A percentile compares a stretch with the other conserved stretches of the same genome.
These are phyloP conservation scores for Thelephora ganbajun DNA, from an alignment of 768 basidiomycete species.

Conservation along the genomic window DNA sequence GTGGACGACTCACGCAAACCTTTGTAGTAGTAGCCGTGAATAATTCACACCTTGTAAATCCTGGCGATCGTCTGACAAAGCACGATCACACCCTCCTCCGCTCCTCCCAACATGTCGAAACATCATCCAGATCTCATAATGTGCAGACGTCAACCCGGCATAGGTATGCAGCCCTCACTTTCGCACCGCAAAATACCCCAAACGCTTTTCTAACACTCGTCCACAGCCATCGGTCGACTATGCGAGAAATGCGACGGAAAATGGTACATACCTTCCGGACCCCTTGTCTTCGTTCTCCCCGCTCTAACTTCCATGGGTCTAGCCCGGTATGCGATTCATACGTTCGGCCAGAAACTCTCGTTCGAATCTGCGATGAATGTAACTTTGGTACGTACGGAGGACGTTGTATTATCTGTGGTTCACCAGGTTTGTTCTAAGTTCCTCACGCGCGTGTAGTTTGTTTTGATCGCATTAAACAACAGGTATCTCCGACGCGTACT, in stretches of 20 bases:
- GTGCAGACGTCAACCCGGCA: constrained; percentile 96
- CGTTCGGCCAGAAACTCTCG: constrained; percentile 94
- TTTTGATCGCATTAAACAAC: not conserved
- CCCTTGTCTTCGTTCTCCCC: not conserved
- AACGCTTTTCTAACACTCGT: constrained; percentile 4
- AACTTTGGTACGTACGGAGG: constrained; percentile 98
- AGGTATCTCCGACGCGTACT: constrained; percentile 99
- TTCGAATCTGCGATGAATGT: constrained; percentile 98
- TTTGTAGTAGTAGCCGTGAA: too few relatives aligned
- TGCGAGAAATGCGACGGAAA: constrained; percentile 99
- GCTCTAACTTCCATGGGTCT: not conserved
- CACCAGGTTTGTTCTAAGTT: constrained; percentile 52
- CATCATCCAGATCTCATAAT: constrained; percentile 80
- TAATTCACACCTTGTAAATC: too few relatives aligned
- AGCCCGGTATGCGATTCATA: constrained; percentile 99
- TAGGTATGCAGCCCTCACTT: constrained; percentile 41
- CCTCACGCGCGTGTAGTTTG: not conserved
- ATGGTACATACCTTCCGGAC: constrained; percentile 46
- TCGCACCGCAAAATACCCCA: not conserved
- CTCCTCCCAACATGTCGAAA: constrained; percentile 18
- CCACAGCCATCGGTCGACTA: constrained; percentile 83
- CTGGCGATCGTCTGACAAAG: too few relatives aligned
- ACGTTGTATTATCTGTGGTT: constrained; percentile 93
- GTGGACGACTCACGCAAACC: too few relatives aligned
- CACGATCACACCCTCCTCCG: constrained; percentile 6